Conservation (phyloP, 2,329 filamentous ascomycete species). For the Scedosporium dehoogii region DNA sequence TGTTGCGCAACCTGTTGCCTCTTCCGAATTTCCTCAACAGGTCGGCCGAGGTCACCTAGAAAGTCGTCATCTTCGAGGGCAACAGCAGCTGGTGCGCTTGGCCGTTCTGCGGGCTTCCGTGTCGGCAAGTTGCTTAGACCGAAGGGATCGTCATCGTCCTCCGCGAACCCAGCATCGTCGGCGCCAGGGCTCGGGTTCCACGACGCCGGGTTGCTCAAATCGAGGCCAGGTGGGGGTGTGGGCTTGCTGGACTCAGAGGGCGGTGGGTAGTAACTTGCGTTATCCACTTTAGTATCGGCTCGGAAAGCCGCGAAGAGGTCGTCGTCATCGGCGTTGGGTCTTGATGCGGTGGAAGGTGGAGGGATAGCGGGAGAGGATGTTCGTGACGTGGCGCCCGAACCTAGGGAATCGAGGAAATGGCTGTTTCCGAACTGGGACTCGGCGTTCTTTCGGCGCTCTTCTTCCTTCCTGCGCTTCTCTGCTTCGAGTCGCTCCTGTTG, state of each 20-base stretch:
- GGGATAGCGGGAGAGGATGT: conserved; percentile 31
- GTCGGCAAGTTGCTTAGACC: conserved; percentile 50
- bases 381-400: conserved; percentile 39
- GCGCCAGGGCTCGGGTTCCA: conserved; percentile 33
- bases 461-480: conserved; percentile 62
- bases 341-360: conserved; percentile 18
- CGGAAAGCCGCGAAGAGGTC: conserved; percentile 61
- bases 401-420: conserved; percentile 68
- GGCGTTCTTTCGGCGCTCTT: conserved; percentile 59
- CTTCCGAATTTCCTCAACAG: conserved; percentile 52
- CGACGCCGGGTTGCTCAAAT: conserved; percentile 43
- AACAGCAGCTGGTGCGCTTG: neutral
- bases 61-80: conserved; percentile 53
- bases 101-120: neutral
- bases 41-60: conserved; percentile 52
- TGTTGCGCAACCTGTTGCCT: conserved; percentile 29
- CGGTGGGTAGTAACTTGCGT: conserved; percentile 54
- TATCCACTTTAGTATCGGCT: conserved; percentile 56
- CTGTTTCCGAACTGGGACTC: conserved; percentile 73
- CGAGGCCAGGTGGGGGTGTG: conserved; percentile 32
- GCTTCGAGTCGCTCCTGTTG: conserved; percentile 59
- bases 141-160: conserved; percentile 83
- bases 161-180: conserved; percentile 28
- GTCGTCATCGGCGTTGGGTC: conserved; percentile 38
- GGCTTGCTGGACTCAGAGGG: conserved; percentile 15